phyloP scores from a whole-genome alignment of 2,329 filamentous ascomycete genomes.

The Phialocephala sp. region DNA sequence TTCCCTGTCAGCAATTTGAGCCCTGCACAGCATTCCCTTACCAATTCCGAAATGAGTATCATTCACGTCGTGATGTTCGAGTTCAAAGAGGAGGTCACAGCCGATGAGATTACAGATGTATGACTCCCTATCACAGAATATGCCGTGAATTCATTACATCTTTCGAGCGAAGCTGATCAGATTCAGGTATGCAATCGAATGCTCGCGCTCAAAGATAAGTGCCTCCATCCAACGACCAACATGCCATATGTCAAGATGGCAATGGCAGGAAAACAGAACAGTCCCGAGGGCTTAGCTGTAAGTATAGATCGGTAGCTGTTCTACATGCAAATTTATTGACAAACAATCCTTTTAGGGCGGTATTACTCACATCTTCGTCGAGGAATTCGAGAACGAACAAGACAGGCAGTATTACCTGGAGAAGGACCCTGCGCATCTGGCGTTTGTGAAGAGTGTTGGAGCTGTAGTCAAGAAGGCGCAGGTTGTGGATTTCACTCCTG shows the following conservation, averaged over 20 bases:
- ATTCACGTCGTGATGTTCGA: conserved; percentile 71
- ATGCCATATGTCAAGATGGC: conserved; percentile 63
- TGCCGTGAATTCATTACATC: too few relatives aligned
- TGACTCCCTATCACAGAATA: conserved; percentile 30
- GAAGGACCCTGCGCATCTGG: conserved; percentile 66
- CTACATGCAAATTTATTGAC: not conserved
- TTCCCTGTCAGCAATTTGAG: conserved; percentile 4
- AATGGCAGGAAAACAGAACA: conserved; percentile 66
- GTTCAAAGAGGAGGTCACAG: conserved; percentile 58
- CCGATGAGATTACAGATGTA: conserved; percentile 60
- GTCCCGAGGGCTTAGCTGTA: conserved; percentile 63
- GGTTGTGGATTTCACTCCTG: conserved; percentile 64
- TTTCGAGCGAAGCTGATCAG: not conserved
- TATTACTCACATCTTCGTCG: conserved; percentile 71
- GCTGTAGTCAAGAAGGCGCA: conserved; percentile 56
- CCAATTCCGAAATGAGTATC: conserved; percentile 51
- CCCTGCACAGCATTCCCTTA: not conserved
- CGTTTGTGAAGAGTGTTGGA: conserved; percentile 57
- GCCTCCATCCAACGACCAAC: conserved; percentile 61
- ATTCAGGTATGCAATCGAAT: conserved; percentile 59
- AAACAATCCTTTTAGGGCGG: conserved; percentile 51
- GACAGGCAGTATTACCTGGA: conserved; percentile 72
- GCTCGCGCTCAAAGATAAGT: conserved; percentile 60
- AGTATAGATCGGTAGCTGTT: too few relatives aligned
- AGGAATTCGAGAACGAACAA: conserved; percentile 67